Evolutionary conservation across 2,329 filamentous ascomycete species (phyloP).

Genomic region (Aspergillus sp.): DNA sequence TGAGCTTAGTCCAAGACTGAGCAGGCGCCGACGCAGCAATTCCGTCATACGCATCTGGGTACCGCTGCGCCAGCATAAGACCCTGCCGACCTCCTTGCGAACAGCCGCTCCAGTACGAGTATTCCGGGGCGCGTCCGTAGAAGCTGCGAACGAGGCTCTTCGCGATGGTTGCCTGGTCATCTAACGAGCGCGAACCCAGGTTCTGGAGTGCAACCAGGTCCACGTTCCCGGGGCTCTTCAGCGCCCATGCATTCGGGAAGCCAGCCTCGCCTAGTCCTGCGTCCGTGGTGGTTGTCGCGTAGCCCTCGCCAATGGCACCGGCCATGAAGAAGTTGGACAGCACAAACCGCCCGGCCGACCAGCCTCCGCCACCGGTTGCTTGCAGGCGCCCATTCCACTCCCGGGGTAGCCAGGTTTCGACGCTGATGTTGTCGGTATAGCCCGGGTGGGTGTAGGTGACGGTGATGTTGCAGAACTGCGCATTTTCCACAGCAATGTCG

Average conservation of each 20-base stretch:
- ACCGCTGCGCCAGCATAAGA: constrained; percentile 18
- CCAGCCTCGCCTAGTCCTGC: constrained; percentile 7
- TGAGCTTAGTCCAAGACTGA: neutral
- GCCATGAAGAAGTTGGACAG: constrained; percentile 14
- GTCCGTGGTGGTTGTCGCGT: constrained; percentile 13
- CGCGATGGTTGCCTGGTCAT: constrained; percentile 4
- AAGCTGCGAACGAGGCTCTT: constrained; percentile 8
- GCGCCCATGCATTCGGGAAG: constrained; percentile 6
- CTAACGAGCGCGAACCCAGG: constrained; percentile 2
- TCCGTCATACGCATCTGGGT: constrained; percentile 25
- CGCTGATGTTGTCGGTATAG: constrained; percentile 32
- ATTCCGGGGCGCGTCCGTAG: neutral
- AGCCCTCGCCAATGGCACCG: constrained; percentile 12
- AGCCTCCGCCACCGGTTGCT: constrained; percentile 41
- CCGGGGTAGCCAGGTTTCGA: constrained; percentile 36
- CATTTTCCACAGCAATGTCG: constrained; percentile 2
- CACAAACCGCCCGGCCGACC: constrained; percentile 18
- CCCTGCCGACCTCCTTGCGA: constrained; percentile 23
- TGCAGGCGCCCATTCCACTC: constrained; percentile 41
- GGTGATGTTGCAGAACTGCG: constrained; percentile 40
- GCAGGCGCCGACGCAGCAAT: constrained; percentile 24
- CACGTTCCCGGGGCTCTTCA: constrained; percentile 6
- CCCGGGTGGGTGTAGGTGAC: constrained; percentile 41
- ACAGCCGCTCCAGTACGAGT: constrained; percentile 17
- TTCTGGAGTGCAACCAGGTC: constrained; percentile 1